Percentiles rank a stretch among this genome's conserved stretches.
Conservation (phyloP, 1,284 basidiomycete species). For the Apiotrichum gracile region DNA sequence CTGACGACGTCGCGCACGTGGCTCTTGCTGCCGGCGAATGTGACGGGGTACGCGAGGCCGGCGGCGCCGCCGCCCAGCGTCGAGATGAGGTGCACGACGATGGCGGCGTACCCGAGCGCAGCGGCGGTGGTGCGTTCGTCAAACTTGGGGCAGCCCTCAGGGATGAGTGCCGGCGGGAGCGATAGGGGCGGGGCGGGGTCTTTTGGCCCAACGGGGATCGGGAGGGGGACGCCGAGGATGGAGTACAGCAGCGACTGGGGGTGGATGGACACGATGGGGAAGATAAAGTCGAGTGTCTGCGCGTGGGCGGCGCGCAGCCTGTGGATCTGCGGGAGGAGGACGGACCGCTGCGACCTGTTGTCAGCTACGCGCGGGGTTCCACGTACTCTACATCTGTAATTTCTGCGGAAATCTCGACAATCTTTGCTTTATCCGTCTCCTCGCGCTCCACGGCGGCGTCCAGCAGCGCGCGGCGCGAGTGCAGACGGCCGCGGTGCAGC, state of each 20-base stretch:
- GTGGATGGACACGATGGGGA: slow-evolving; percentile 78
- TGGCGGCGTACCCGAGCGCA: slow-evolving; percentile 79
- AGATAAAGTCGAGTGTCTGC: slow-evolving; percentile 70
- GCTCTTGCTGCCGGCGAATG: slow-evolving; percentile 78
- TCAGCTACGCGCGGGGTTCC: neutral
- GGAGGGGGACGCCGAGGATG: slow-evolving; percentile 73
- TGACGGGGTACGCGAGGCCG: slow-evolving; percentile 79
- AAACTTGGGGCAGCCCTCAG: slow-evolving; percentile 50
- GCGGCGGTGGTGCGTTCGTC: slow-evolving; percentile 79
- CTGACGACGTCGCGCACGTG: slow-evolving; percentile 84
- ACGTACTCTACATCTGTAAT: slow-evolving; percentile 29
- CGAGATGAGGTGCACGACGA: slow-evolving; percentile 72
- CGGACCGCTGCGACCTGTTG: slow-evolving; percentile 34
- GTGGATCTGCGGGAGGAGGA: slow-evolving; percentile 53
- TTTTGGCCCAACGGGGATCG: slow-evolving; percentile 66
- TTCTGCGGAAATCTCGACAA: slow-evolving; percentile 16
- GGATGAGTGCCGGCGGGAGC: slow-evolving; percentile 55
- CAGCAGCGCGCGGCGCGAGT: slow-evolving; percentile 24
- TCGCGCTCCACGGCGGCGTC: slow-evolving; percentile 25
- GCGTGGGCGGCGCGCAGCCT: slow-evolving; percentile 63
- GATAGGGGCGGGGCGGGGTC: slow-evolving; percentile 80
- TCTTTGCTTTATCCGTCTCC: slow-evolving; percentile 18
- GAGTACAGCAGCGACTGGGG: slow-evolving; percentile 76
- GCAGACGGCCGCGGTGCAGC: slow-evolving; percentile 18
- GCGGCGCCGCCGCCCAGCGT: slow-evolving; percentile 56